Evolutionary conservation across 192 early-diverging fungal species (phyloP), one percentile per base, ranked within the genome.

Genomic region (Backusella luteola): DNA sequence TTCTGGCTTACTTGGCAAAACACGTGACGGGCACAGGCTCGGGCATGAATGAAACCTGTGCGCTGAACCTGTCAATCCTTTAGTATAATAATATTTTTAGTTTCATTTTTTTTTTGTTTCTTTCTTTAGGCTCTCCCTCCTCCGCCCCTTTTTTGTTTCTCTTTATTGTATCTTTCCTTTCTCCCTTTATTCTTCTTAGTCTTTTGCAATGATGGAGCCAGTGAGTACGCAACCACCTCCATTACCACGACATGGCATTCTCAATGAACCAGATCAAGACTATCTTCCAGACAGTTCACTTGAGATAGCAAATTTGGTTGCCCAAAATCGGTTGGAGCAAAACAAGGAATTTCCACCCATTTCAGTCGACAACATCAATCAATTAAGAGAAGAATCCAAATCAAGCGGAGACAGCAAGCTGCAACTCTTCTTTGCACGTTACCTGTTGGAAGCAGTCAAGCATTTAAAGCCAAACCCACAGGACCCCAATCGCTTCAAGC

Each of bases 391-490:
- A 42, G 79, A 87, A 12, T 87, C 84, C 17, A 89, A 85, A 81
- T 78, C 78, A 17, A 89, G 82, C 49, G 84, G 84, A 68, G 96
- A 98, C 85, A 92, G 91, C 8, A 84, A 79, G 5, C 86, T 89
- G 32, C 93, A 94, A 81, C 86, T 98, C 38, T 90, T 91, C 39
- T 97, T 97, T 86, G 98, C 93, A 44, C 93, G 94, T 77, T 94
- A 94, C 70, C 79, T 98, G 41, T 89, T 98, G 29, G 90, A 94
- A 67, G 89, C 92, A 6, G 93, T 93, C 2, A 88, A 90, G 59
- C 84, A 89, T 19, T 87, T 95, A 42, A 79, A 86, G 2, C 83
- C 85, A 34, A 85, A 92, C 34, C 93, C 91, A 66, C 80, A 83
- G 4, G 91, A 92, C 75, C 86, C 88, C 3, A 95, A 93, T 79